A percentile compares a stretch with the other conserved stretches of the same genome.
Evolutionary conservation across 2,329 filamentous ascomycete species (phyloP).

Genomic region (Trichoderma breve): DNA sequence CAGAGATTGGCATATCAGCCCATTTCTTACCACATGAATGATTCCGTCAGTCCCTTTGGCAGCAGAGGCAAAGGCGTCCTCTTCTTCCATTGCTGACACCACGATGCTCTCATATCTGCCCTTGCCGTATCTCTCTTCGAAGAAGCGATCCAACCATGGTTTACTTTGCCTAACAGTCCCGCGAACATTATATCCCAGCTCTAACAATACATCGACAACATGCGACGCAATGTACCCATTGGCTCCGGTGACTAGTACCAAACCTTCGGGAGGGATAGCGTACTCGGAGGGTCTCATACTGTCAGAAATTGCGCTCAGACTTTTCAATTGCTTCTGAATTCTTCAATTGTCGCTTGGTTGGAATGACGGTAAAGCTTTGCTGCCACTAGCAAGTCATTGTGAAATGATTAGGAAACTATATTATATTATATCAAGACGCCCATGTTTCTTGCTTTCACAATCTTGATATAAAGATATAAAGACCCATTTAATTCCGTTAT

Average conservation of each 20-base stretch:
- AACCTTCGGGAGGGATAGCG: slow-evolving; percentile 23
- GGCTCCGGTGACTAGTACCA: slow-evolving; percentile 40
- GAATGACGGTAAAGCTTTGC: neutral
- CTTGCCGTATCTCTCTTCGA: neutral
- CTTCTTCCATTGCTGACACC: neutral
- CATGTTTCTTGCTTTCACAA: neutral
- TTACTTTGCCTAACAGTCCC: slow-evolving; percentile 31
- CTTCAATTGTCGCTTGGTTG: neutral
- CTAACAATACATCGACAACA: slow-evolving; percentile 38
- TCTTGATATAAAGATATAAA: neutral
- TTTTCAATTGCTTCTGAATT: neutral
- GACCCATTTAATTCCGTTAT: neutral
- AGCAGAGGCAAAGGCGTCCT: neutral
- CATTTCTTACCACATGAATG: neutral
- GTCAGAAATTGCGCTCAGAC: neutral
- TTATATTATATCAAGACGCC: neutral
- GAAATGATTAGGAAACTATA: neutral
- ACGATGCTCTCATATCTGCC: neutral
- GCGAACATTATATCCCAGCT: slow-evolving; percentile 40
- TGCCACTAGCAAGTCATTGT: neutral
- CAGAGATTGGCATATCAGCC: neutral
- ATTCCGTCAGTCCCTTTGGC: neutral
- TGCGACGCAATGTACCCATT: slow-evolving; percentile 43
- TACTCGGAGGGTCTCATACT: neutral
- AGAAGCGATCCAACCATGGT: neutral